These are phyloP conservation scores for Suhomyces taliae DNA, from an alignment of 1,139 yeast genomes.

Conservation along the genomic window DNA sequence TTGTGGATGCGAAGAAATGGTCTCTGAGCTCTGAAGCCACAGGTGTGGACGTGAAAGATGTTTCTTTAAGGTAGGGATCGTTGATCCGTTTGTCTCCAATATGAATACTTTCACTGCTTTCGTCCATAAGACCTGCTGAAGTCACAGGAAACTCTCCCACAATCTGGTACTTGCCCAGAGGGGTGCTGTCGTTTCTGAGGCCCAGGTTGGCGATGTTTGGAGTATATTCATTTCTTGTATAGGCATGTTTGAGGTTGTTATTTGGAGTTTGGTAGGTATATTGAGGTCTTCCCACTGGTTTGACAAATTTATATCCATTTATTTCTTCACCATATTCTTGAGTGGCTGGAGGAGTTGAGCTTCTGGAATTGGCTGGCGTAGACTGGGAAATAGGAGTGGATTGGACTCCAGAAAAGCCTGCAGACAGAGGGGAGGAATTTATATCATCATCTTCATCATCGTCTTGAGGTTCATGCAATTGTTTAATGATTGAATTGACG, in stretches of 20 bases:
- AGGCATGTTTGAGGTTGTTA: slow-evolving; percentile 17
- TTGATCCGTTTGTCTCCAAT: slow-evolving; percentile 43
- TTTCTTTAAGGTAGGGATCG: slow-evolving; percentile 32
- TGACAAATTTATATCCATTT: slow-evolving; percentile 38
- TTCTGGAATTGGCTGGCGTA: slow-evolving; percentile 26
- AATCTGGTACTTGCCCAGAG: slow-evolving; percentile 28
- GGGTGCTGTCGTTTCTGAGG: neutral
- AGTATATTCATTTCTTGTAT: slow-evolving; percentile 18
- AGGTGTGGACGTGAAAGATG: neutral
- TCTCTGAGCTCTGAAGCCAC: slow-evolving; percentile 5
- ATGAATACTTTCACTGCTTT: slow-evolving; percentile 31
- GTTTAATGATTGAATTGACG: slow-evolving; percentile 14
- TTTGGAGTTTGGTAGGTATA: slow-evolving; percentile 25
- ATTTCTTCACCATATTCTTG: slow-evolving; percentile 29
- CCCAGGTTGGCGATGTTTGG: slow-evolving; percentile 3
- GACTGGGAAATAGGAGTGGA: slow-evolving; percentile 25
- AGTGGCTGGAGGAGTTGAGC: slow-evolving; percentile 21
- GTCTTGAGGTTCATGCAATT: slow-evolving; percentile 9
- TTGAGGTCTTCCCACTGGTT: slow-evolving; percentile 18
- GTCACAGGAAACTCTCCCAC: slow-evolving; percentile 38
- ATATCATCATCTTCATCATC: slow-evolving; percentile 12
- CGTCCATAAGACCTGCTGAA: slow-evolving; percentile 42
- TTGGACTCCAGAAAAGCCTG: slow-evolving; percentile 6
- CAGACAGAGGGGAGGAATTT: slow-evolving; percentile 4
- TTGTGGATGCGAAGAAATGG: slow-evolving; percentile 13